Evolutionary conservation across 345 rosid genomes (phyloP).

Genomic region (Fremontodendron californicum): DNA sequence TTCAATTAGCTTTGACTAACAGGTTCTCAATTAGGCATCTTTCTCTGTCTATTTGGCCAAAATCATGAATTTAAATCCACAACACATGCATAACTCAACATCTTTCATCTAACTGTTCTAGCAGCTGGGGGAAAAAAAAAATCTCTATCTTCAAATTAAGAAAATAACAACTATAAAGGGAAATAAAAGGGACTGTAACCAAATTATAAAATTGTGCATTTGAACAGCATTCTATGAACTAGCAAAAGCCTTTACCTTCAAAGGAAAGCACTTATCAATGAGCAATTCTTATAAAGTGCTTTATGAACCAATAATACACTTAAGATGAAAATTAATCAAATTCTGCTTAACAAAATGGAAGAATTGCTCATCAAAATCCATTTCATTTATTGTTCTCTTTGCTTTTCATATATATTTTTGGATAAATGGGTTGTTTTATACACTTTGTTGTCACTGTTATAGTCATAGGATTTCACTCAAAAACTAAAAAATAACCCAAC

Average conservation of each 20-base stretch:
- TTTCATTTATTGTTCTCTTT: not conserved
- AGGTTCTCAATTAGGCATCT: not conserved
- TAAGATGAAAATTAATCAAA: not conserved
- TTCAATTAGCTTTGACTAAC: not conserved
- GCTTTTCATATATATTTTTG: too few species aligned
- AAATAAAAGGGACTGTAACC: not conserved
- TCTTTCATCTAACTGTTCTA: not conserved
- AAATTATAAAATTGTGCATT: not conserved
- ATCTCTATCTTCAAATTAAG: not conserved
- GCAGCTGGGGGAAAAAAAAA: not conserved
- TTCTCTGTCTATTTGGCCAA: not conserved
- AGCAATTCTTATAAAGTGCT: constrained; percentile 1
- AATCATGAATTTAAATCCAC: not conserved
- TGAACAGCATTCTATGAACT: not conserved
- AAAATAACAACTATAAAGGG: not conserved
- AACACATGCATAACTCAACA: not conserved
- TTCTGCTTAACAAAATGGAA: not conserved
- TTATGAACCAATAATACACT: not conserved
- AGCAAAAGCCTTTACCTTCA: not conserved
- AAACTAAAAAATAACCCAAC: not conserved
- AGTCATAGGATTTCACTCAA: not conserved
- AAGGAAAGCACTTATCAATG: not conserved
- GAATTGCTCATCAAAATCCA: not conserved
- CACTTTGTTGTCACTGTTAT: not conserved
- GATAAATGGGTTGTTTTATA: not conserved